Conservation (phyloP, 495 filamentous ascomycete species). For the Aspergillus heteromorphus region DNA sequence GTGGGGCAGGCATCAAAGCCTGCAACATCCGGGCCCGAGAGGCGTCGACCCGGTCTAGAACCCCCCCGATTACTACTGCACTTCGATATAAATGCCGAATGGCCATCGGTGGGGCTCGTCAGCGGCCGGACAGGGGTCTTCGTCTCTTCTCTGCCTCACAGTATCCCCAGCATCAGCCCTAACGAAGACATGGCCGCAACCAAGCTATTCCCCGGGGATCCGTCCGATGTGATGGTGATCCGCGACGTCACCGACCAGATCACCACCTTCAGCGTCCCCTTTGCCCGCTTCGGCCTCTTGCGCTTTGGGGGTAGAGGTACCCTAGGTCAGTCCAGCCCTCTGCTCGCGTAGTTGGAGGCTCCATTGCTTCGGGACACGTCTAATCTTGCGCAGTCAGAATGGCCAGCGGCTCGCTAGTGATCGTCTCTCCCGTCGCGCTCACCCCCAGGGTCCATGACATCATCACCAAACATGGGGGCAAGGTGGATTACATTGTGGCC, state of each 20-base stretch:
- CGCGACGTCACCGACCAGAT: background rate
- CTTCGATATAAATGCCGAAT: no score
- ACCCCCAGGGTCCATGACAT: slow-evolving; percentile 65
- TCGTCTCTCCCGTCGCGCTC: slow-evolving; percentile 85
- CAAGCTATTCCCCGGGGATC: background rate
- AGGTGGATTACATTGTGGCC: slow-evolving; percentile 75
- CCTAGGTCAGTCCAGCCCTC: background rate
- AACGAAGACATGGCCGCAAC: slow-evolving; percentile 6
- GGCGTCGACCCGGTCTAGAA: no score
- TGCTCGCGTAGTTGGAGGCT: no score
- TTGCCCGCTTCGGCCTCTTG: background rate
- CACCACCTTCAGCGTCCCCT: background rate
- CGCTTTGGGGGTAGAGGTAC: background rate
- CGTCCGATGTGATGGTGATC: background rate
- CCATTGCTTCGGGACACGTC: no score
- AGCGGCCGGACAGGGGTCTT: no score
- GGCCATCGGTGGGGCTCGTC: no score
- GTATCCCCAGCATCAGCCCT: no score
- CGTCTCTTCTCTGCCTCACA: no score
- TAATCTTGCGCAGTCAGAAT: background rate
- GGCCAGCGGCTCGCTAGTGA: background rate
- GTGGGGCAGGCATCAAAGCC: no score
- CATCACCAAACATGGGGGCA: slow-evolving; percentile 55
- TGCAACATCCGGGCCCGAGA: no score
- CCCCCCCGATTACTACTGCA: no score